Base-by-base conservation (phyloP, 1,284 basidiomycete species). In the Ceratobasidium sp. region DNA sequence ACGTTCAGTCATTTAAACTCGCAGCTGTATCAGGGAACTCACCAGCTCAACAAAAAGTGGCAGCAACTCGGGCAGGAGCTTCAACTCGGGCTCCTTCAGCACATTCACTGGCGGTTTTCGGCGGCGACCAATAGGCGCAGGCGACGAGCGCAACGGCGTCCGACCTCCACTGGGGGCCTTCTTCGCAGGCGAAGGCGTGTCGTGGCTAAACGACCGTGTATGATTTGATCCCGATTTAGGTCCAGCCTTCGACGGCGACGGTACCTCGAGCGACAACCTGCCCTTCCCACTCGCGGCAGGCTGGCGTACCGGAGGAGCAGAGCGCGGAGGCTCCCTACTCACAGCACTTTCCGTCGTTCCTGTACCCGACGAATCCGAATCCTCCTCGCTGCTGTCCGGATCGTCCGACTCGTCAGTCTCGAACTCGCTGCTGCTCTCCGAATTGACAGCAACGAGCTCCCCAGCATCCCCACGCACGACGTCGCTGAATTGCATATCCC, bases 1-100 rank as follows among this genome's bases (percentile, higher is more conserved):
- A 14, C 36, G n/a, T 9, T 73, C 11, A 62, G 57, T 45, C 33
- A 44, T n/a, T 17, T 9, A 6, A 15, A 4, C 33, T 36, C 27
- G n/a, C 19, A 31, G 48, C n/a, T 47, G 19, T 8, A 41, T 36
- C 14, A 41, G 6, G 29, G 5, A 31, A 80, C 90, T 81, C 78
- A 97, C 95, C 86, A 97, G 90, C 83, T 98, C 96, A 59, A 93
- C 88, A 81, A 98, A 98, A 33, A 98, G 79, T 0, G 96, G 94
- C 45, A 96, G 84, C 29, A 98, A 81, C 76, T 89, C 87, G 27
- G 93, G 91, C 74, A 98, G 89, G 78, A 92, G 87, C 74, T 86
- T 85, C 66, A 98, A 85, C 75, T 94, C 90, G 0, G 97, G 97
- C 63, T 92, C 89, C 77, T 90, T 88, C 51, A 94, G 83, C 1